A percentile compares a stretch with the other conserved stretches of the same genome.
These are phyloP conservation scores for Phaeosphaeriaceae sp. DNA, from an alignment of 2,329 filamentous ascomycete genomes.

Conservation along the genomic window DNA sequence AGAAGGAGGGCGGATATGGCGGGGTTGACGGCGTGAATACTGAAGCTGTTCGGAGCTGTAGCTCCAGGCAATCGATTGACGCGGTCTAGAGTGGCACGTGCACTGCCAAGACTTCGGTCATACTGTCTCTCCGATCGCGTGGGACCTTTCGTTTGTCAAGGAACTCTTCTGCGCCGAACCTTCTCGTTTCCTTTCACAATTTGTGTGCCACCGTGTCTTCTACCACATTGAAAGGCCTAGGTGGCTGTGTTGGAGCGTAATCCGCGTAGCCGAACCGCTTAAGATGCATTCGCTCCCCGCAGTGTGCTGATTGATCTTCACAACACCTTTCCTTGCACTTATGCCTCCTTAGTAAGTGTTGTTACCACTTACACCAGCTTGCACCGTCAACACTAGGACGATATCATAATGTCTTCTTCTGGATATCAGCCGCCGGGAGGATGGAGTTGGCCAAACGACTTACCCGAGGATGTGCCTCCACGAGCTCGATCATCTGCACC, in stretches of 20 bases:
- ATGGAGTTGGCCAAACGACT: slow-evolving; percentile 58
- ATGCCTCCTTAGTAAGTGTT: slow-evolving; percentile 34
- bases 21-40: slow-evolving; percentile 20
- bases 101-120: slow-evolving; percentile 25
- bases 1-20: slow-evolving; percentile 11
- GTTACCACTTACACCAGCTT: slow-evolving; percentile 22
- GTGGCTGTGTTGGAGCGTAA: slow-evolving; percentile 26
- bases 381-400: slow-evolving; percentile 2
- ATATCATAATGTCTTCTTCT: slow-evolving; percentile 49
- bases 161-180: slow-evolving; percentile 14
- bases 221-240: slow-evolving; percentile 19
- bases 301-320: slow-evolving; percentile 23
- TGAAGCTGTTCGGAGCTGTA: slow-evolving; percentile 37
- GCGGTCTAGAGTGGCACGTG: slow-evolving; percentile 11
- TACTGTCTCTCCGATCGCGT: slow-evolving; percentile 17
- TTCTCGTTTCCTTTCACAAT: slow-evolving; percentile 16
- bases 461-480: slow-evolving; percentile 43
- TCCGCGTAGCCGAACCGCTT: slow-evolving; percentile 25
- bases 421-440: slow-evolving; percentile 48
- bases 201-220: slow-evolving; percentile 42
- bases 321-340: slow-evolving; percentile 22
- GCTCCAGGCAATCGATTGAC: slow-evolving; percentile 43
- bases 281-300: slow-evolving; percentile 28
- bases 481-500: slow-evolving; percentile 18
- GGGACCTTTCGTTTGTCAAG: slow-evolving; percentile 20